Conservation (phyloP, 306 rosid genomes). For the Cucurbita moschata region DNA sequence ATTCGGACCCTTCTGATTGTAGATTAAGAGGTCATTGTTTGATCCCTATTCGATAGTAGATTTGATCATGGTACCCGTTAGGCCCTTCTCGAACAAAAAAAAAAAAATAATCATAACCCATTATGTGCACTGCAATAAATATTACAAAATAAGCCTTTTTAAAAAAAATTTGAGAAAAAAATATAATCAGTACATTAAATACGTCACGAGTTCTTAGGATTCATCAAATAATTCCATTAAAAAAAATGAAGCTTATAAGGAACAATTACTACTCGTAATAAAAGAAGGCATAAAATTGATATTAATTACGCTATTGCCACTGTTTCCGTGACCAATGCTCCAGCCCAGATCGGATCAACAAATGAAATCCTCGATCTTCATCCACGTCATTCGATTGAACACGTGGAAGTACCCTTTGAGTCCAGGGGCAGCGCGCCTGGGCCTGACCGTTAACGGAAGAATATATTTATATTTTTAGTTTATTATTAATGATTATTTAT, state of each 20-base stretch:
- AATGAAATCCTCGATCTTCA: neutral
- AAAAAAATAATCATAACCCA: too few species aligned
- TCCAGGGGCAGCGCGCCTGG: too few species aligned
- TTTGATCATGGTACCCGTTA: too few species aligned
- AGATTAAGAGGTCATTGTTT: too few species aligned
- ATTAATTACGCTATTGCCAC: constrained; percentile 16
- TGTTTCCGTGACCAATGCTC: constrained; percentile 17
- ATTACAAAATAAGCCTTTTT: too few species aligned
- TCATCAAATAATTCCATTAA: neutral
- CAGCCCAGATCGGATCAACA: neutral
- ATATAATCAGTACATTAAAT: neutral
- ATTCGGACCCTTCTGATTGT: too few species aligned
- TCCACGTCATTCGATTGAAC: constrained; percentile 3
- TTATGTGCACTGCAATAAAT: too few species aligned
- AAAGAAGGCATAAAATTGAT: neutral
- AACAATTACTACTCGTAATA: neutral
- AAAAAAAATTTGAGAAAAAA: too few species aligned
- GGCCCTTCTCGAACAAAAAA: too few species aligned
- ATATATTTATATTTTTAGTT: too few species aligned
- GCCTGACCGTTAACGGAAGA: neutral
- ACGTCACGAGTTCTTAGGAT: neutral
- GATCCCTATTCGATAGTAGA: too few species aligned
- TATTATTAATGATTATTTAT: neutral
- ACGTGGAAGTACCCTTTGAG: constrained; percentile 14
- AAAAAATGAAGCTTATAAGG: neutral